These are phyloP conservation scores for Neocatenulostroma microsporum DNA, from an alignment of 2,329 filamentous ascomycete species.

Conservation along the genomic window DNA sequence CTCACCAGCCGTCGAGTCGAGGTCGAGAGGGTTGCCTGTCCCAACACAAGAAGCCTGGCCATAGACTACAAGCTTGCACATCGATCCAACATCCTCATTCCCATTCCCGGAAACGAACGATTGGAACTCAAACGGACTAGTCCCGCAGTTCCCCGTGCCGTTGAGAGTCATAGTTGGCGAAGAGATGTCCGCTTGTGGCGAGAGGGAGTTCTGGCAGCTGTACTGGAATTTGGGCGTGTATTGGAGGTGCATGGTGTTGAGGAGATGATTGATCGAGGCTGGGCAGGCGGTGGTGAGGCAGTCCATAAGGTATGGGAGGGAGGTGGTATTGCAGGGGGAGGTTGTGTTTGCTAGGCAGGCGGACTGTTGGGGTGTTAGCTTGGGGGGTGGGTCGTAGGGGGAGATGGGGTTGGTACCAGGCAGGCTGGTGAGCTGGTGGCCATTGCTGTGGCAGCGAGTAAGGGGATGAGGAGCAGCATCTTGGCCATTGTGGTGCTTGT, in stretches of 20 bases:
- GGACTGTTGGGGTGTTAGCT: background rate
- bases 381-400: background rate
- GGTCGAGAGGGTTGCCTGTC: background rate
- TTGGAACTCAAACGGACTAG: constrained; percentile 13
- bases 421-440: constrained; percentile 2
- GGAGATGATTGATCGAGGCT: constrained; percentile 5
- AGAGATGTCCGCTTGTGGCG: background rate
- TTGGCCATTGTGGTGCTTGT: too few species aligned
- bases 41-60: background rate
- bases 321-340: constrained; percentile 2
- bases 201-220: constrained; percentile 1
- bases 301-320: constrained; percentile 6
- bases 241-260: constrained; percentile 6
- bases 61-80: constrained; percentile 4
- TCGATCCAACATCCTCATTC: background rate
- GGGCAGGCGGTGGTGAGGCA: constrained; percentile 9
- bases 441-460: background rate
- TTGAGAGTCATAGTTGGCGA: constrained; percentile 5
- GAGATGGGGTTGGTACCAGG: constrained; percentile 5
- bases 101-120: constrained; percentile 8
- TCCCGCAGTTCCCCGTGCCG: constrained; percentile 11
- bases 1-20: constrained; percentile 3
- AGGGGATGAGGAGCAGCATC: constrained; percentile 1
- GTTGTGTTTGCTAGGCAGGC: constrained; percentile 8
- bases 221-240: constrained; percentile 7